Conservation (phyloP, 176 grass and related monocot species). For the Ensete glaucum region DNA sequence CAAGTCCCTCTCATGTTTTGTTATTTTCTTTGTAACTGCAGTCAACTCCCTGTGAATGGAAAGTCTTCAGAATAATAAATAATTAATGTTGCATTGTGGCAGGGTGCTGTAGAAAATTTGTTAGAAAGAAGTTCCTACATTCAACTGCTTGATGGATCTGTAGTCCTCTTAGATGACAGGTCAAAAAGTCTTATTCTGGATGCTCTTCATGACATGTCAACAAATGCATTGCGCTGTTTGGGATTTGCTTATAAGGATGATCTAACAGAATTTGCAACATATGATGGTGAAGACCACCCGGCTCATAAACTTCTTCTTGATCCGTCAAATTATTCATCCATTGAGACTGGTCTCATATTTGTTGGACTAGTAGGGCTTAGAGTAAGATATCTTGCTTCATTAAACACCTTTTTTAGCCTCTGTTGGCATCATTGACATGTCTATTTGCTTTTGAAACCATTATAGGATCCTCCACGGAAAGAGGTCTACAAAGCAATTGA, state of each 20-base stretch:
- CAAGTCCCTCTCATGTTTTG: too few relatives aligned
- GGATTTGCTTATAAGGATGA: conserved; percentile 93
- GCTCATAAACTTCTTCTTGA: conserved; percentile 91
- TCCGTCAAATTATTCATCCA: conserved; percentile 74
- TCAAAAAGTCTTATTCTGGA: conserved; percentile 43
- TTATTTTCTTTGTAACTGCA: too few relatives aligned
- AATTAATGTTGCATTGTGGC: conserved; percentile 18
- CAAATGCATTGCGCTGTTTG: conserved; percentile 77
- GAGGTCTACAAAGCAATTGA: conserved; percentile 88
- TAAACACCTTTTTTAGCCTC: background rate
- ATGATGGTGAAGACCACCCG: conserved; percentile 84
- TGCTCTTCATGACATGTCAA: conserved; percentile 81
- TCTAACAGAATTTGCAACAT: conserved; percentile 63
- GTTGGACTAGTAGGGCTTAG: conserved; percentile 71
- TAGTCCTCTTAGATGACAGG: conserved; percentile 54
- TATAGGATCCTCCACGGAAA: conserved; percentile 87
- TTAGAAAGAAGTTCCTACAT: conserved; percentile 65
- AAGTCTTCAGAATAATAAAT: background rate
- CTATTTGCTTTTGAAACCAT: background rate
- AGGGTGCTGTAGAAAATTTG: conserved; percentile 91
- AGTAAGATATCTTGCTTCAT: conserved; percentile 28
- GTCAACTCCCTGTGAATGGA: too few relatives aligned
- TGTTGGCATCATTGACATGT: too few relatives aligned
- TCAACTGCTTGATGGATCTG: conserved; percentile 69
- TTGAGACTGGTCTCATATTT: conserved; percentile 79